Conservation (phyloP, 1,284 basidiomycete species). For the Papiliotrema flavescens region DNA sequence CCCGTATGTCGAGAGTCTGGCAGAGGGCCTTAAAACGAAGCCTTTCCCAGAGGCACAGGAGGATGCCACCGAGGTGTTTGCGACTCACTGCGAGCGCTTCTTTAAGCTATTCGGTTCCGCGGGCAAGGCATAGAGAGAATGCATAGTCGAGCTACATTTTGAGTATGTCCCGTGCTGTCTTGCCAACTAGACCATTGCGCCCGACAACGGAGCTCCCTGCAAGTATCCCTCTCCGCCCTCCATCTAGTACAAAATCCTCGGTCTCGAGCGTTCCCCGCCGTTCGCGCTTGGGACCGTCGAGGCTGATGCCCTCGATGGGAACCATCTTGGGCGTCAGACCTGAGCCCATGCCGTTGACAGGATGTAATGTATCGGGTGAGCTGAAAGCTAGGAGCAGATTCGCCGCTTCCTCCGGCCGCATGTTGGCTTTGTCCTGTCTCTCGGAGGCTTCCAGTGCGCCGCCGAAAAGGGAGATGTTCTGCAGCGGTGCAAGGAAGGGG, state of each 20-base stretch:
- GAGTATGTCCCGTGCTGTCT: conserved; percentile 43
- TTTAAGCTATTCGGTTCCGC: conserved; percentile 39
- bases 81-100: conserved; percentile 38
- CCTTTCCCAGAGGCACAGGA: conserved; percentile 47
- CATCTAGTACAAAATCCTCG: conserved; percentile 41
- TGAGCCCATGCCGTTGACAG: conserved; percentile 8
- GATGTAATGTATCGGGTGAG: conserved; percentile 40
- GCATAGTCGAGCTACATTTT: conserved; percentile 21
- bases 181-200: conserved; percentile 21
- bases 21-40: conserved; percentile 28
- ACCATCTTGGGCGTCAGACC: conserved; percentile 24
- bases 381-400: conserved; percentile 42
- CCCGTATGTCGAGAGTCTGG: conserved; percentile 38
- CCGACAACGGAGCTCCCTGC: neutral
- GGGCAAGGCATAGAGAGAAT: conserved; percentile 39
- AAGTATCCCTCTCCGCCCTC: conserved; percentile 7
- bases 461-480: conserved; percentile 37
- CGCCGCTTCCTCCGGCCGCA: conserved; percentile 41
- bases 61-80: conserved; percentile 43
- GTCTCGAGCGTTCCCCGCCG: conserved; percentile 28
- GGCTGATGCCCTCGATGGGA: conserved; percentile 3
- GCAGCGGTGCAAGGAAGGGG: conserved; percentile 42
- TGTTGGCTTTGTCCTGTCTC: conserved; percentile 5
- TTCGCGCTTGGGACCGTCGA: conserved; percentile 4
- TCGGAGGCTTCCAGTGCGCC: conserved; percentile 29